Evolutionary conservation across 2,329 filamentous ascomycete genomes (phyloP).

Genomic region (Polytolypa hystricis): DNA sequence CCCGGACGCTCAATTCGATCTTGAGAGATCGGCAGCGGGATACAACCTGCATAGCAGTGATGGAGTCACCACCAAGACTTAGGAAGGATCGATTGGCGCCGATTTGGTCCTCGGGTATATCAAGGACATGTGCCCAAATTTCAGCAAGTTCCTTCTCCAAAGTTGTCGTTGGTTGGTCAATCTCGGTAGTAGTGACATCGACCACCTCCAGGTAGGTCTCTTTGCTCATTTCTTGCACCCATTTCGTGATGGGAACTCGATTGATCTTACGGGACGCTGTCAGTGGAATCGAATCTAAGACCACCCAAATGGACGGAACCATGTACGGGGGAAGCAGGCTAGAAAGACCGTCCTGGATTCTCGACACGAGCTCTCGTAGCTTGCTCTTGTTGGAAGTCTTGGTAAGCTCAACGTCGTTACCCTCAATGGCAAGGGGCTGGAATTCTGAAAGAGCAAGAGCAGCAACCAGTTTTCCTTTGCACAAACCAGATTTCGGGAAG

Average conservation of each 20-base stretch:
- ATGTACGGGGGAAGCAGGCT: slow-evolving; percentile 29
- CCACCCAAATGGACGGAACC: slow-evolving; percentile 37
- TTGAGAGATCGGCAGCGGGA: slow-evolving; percentile 37
- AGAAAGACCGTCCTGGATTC: slow-evolving; percentile 21
- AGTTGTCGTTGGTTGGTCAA: slow-evolving; percentile 12
- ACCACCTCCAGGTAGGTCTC: slow-evolving; percentile 17
- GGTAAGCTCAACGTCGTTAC: slow-evolving; percentile 14
- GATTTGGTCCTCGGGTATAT: slow-evolving; percentile 24
- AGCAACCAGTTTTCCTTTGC: slow-evolving; percentile 22
- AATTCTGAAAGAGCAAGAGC: slow-evolving; percentile 21
- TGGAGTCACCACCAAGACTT: slow-evolving; percentile 38
- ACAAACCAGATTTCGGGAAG: slow-evolving; percentile 26
- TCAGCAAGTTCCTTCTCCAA: slow-evolving; percentile 22
- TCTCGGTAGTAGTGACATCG: background rate
- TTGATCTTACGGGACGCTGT: slow-evolving; percentile 38
- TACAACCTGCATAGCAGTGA: slow-evolving; percentile 41
- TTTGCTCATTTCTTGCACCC: slow-evolving; percentile 14
- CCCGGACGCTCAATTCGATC: slow-evolving; percentile 37
- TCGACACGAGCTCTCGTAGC: slow-evolving; percentile 13
- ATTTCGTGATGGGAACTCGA: slow-evolving; percentile 19
- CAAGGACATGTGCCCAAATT: slow-evolving; percentile 31
- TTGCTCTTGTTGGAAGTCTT: slow-evolving; percentile 13
- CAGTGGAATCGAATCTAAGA: slow-evolving; percentile 34
- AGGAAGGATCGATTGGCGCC: slow-evolving; percentile 30
- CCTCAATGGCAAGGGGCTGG: background rate